These are phyloP conservation scores for Neonothopanus nambi DNA, from an alignment of 1,284 basidiomycete genomes.

Conservation along the genomic window DNA sequence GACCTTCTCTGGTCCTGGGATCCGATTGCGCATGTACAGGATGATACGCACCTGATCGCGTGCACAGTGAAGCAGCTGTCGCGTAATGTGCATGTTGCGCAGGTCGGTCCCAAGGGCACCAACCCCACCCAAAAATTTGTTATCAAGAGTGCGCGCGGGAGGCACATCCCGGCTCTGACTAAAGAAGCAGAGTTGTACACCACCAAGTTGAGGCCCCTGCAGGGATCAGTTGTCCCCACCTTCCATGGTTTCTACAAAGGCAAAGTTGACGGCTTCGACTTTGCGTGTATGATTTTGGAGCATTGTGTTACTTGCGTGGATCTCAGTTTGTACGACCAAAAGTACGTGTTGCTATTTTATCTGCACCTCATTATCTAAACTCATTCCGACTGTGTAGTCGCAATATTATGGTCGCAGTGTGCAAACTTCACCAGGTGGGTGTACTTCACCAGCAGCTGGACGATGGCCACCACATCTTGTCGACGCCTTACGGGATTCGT, in stretches of 20 bases:
- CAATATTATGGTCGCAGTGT: conserved; percentile 31
- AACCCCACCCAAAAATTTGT: conserved; percentile 19
- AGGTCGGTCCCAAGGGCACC: conserved; percentile 19
- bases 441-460: conserved; percentile 35
- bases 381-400: conserved; percentile 28
- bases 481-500: conserved; percentile 2
- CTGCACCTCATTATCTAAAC: neutral
- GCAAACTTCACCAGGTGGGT: conserved; percentile 35
- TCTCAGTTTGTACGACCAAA: conserved; percentile 20
- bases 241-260: conserved; percentile 34
- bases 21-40: too few relatives aligned
- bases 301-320: conserved; percentile 28
- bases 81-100: conserved; percentile 19
- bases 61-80: conserved; percentile 15
- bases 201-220: conserved; percentile 28
- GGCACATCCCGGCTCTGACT: conserved; percentile 21
- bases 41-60: conserved; percentile 20
- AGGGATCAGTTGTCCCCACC: conserved; percentile 33
- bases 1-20: conserved; percentile 28
- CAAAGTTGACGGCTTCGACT: conserved; percentile 19
- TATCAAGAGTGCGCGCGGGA: conserved; percentile 28
- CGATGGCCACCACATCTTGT: conserved; percentile 13
- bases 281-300: conserved; percentile 39
- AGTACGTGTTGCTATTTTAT: conserved; percentile 21
- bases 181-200: conserved; percentile 31